These are phyloP conservation scores for Oenanthe sinensis DNA, from an alignment of 129 eudicot genomes.

Conservation along the genomic window DNA sequence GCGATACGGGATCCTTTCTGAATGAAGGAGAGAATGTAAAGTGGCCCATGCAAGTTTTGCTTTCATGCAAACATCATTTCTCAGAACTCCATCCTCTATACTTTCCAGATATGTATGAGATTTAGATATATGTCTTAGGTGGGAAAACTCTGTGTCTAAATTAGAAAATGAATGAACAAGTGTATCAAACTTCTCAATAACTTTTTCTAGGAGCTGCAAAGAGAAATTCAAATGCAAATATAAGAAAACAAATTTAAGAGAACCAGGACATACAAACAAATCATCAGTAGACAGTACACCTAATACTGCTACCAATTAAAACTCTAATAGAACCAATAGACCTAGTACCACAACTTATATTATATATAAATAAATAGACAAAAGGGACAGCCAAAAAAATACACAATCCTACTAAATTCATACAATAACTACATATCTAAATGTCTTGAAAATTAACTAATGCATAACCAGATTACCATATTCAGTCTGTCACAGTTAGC, in stretches of 20 bases:
- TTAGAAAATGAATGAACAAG: slow-evolving; percentile 69
- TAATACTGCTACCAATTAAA: background rate
- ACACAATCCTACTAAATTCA: background rate
- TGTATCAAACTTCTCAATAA: slow-evolving; percentile 65
- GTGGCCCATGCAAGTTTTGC: slow-evolving; percentile 90
- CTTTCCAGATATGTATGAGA: slow-evolving; percentile 56
- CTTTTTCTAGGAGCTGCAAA: slow-evolving; percentile 74
- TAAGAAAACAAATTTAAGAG: background rate
- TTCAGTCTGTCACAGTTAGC: slow-evolving; percentile 73
- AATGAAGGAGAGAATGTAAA: slow-evolving; percentile 92
- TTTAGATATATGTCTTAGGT: slow-evolving; percentile 62
- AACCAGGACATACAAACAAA: background rate
- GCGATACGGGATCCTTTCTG: slow-evolving; percentile 65
- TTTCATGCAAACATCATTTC: slow-evolving; percentile 43
- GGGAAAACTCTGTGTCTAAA: slow-evolving; percentile 67
- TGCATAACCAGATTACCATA: slow-evolving; percentile 34
- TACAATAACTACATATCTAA: background rate
- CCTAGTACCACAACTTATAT: background rate
- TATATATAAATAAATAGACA: background rate
- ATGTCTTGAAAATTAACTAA: background rate
- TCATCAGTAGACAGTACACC: background rate
- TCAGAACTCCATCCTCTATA: slow-evolving; percentile 44
- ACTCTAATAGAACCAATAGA: background rate
- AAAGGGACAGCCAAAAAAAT: background rate
- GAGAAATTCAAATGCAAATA: background rate